Base-by-base conservation (phyloP, 371 early-diverging fungal species). In the Mortierella sp. region DNA sequence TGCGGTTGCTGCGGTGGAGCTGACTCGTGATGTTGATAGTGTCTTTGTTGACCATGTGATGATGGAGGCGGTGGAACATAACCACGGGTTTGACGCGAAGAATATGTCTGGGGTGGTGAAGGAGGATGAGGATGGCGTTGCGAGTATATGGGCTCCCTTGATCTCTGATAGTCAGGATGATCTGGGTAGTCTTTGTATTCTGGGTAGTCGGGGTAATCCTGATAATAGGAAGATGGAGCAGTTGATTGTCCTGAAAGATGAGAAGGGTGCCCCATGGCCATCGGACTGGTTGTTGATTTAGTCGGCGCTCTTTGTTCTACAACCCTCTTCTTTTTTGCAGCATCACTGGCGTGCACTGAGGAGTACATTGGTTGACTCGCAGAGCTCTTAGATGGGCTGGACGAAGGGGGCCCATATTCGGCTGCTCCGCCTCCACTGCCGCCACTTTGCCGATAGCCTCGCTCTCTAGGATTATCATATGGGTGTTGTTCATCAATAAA, bases 241-340 rank as follows among this genome's bases (percentile, higher is more conserved):
- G 40, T 20, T 57, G 64, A n/a, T 60, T 49, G 45, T 30, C 59
- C 64, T 22, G 18, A 40, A 58, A 32, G 70, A 37, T 64, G 64
- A 1, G 62, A 10, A 35, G 35, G 40, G 43, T 62, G 62, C 5
- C 61, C 61, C n/a, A 51, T 26, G 22, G 51, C n/a, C 4, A 37
- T 45, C 3, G 68, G 8, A 9, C 16, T 39, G 5, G 32, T 4
- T 0, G 8, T 32, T 26, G 39, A 28, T 40, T 54, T 10, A 6
- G 24, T 0, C 20, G 24, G 9, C 9, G 16, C 52, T 35, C 67
- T 45, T 37, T 68, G 61, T 49, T 68, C 70, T 0, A 32, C 37
- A 0, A 11, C 47, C 22, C 40, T 64, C 39, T 71, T 71, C 65
- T 71, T 71, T 32, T 71, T 71, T n/a, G 60, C 32, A 24, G 51